Conservation (phyloP, 495 filamentous ascomycete species). For the Talaromyces borbonicus region DNA sequence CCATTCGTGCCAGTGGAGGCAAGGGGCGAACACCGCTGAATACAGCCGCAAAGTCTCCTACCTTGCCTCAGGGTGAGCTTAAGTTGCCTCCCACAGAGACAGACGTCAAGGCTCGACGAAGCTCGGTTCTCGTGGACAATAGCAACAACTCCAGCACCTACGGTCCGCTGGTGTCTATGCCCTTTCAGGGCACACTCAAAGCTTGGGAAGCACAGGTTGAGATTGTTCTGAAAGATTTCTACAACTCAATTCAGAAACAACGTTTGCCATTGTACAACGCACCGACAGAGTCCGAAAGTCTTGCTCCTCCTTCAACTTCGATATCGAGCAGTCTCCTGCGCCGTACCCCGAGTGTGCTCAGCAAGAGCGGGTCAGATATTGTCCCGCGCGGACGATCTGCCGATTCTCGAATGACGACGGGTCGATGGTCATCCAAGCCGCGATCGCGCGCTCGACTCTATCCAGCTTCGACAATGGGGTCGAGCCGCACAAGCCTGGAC, state of each 20-base stretch:
- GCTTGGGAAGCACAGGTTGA: conserved; percentile 90
- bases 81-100: not conserved
- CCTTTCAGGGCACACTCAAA: conserved; percentile 65
- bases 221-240: conserved; percentile 83
- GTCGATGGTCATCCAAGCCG: conserved; percentile 74
- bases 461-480: conserved; percentile 70
- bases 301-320: conserved; percentile 22
- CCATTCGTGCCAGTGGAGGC: conserved; percentile 28
- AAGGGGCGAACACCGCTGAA: conserved; percentile 18
- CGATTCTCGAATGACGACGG: conserved; percentile 54
- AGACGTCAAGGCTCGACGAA: not conserved
- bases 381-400: conserved; percentile 61
- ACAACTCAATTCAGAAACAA: conserved; percentile 76
- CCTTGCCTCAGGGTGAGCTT: conserved; percentile 12
- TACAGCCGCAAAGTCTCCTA: conserved; percentile 20
- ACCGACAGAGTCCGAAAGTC: conserved; percentile 33
- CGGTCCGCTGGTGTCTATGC: conserved; percentile 64
- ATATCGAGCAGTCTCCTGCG: conserved; percentile 49
- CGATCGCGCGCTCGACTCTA: conserved; percentile 75
- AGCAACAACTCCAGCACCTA: conserved; percentile 9
- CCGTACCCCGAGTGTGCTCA: conserved; percentile 79
- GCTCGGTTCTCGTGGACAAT: conserved; percentile 12
- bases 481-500: conserved; percentile 87
- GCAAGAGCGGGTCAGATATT: conserved; percentile 76
- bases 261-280: conserved; percentile 73